These are phyloP conservation scores for Crithidia bombi DNA, from an alignment of 208 protist species.

Conservation along the genomic window DNA sequence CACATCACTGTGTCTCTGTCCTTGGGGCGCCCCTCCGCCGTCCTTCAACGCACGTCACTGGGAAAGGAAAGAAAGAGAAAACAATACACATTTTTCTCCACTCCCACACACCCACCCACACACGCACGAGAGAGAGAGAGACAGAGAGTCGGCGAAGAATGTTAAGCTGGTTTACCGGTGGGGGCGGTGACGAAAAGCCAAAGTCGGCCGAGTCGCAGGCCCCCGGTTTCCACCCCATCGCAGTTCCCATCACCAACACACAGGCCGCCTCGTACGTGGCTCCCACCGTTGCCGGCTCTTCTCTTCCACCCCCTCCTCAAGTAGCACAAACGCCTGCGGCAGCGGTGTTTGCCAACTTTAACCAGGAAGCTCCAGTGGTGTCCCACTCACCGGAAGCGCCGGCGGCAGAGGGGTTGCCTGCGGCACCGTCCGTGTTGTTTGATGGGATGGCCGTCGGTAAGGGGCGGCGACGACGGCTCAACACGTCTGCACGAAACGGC, in stretches of 20 bases:
- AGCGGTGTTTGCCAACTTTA: neutral
- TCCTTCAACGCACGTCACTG: too few species aligned
- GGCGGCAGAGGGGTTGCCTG: neutral
- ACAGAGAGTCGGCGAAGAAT: conserved; percentile 7
- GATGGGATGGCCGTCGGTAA: conserved; percentile 11
- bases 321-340: neutral
- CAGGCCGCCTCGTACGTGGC: neutral
- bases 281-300: neutral
- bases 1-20: too few species aligned
- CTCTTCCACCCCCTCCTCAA: neutral
- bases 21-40: too few species aligned
- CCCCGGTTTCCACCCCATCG: conserved; percentile 22
- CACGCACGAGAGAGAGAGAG: neutral
- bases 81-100: too few species aligned
- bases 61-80: too few species aligned
- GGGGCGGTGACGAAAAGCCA: neutral
- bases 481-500: neutral
- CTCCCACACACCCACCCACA: neutral
- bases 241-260: neutral
- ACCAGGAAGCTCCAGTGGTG: neutral
- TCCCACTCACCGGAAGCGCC: neutral
- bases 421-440: conserved; percentile 6
- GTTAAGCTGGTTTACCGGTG: conserved; percentile 39
- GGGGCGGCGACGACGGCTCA: neutral
- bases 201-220: neutral